phyloP scores from a whole-genome alignment of 2,329 filamentous ascomycete genomes.

The Phaeosphaeriaceae sp. region DNA sequence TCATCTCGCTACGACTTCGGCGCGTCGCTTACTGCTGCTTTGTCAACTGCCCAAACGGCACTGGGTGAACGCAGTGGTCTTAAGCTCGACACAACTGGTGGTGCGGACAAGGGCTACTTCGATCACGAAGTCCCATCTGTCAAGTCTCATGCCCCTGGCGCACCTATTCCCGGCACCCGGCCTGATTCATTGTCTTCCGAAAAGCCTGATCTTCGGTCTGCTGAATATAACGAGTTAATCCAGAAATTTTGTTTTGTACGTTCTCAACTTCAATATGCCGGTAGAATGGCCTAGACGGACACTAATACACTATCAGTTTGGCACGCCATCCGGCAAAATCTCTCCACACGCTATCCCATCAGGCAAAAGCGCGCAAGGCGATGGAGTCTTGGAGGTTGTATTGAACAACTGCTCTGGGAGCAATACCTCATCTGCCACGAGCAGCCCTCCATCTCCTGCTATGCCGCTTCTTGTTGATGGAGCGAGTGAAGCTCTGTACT shows the following conservation, averaged over 20 bases:
- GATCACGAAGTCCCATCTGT: slow-evolving; percentile 52
- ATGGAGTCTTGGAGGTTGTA: slow-evolving; percentile 41
- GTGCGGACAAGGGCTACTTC: slow-evolving; percentile 34
- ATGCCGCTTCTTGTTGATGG: slow-evolving; percentile 48
- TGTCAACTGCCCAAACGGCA: slow-evolving; percentile 73
- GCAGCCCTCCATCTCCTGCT: slow-evolving; percentile 45
- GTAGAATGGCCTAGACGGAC: slow-evolving; percentile 45
- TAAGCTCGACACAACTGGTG: slow-evolving; percentile 34
- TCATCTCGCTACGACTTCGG: slow-evolving; percentile 95
- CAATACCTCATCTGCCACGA: slow-evolving; percentile 43
- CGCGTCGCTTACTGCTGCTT: slow-evolving; percentile 84
- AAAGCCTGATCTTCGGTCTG: slow-evolving; percentile 77
- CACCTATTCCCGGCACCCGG: slow-evolving; percentile 50
- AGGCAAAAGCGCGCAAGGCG: slow-evolving; percentile 28
- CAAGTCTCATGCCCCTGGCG: slow-evolving; percentile 29
- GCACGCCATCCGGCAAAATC: slow-evolving; percentile 53
- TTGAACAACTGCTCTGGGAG: slow-evolving; percentile 35
- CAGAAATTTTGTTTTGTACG: slow-evolving; percentile 99
- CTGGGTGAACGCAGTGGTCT: slow-evolving; percentile 63
- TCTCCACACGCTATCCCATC: slow-evolving; percentile 43
- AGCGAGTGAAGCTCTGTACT: slow-evolving; percentile 41
- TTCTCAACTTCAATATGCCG: slow-evolving; percentile 57
- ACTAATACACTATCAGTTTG: slow-evolving; percentile 57
- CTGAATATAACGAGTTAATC: slow-evolving; percentile 94
- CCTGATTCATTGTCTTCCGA: slow-evolving; percentile 64